Evolutionary conservation across 2,329 filamentous ascomycete genomes (phyloP), one percentile per base, ranked within the genome.

Genomic region (Plenodomus lindquistii): DNA sequence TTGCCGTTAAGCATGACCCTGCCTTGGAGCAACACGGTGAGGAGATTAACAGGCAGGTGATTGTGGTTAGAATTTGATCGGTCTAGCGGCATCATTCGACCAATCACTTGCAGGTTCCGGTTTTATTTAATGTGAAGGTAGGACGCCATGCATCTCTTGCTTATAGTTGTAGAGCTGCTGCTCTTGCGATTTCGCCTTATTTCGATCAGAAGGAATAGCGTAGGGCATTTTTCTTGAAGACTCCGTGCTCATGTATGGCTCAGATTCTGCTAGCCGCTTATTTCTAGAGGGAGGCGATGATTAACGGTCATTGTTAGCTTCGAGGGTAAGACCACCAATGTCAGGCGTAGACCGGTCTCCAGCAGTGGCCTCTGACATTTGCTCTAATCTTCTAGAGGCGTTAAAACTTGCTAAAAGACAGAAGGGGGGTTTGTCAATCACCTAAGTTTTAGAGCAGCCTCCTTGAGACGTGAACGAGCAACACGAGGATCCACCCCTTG

Each of bases 241-340:
- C 4, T 31, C 11, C 11, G 11, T 13, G 11, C 15, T 4, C 27
- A 31, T 31, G 9, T 31, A 13, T 8, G 27, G n/a, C 57, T 70
- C 66, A 1, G 56, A 50, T 2, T 69, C 65, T 20, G 68, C 66
- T 6, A 59, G 62, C 10, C 66, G 55, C 45, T 70, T 70, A 38
- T 54, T 66, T 5, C 58, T 57, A 2, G 55, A 59, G 2, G 48
- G 50, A 13, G 66, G 63, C 4, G 66, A 63, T 1, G 63, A 55
- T 9, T 57, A 57, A 5, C 49, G 55, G 10, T 54, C 42, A 22
- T 51, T 64, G 1, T 17, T 55, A 18, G 59, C 20, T 15, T 62
- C 62, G 20, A 73, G 46, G 7, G 60, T 63, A 9, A 72, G 53
- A 9, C 44, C 48, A 19, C 53, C 64, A 19, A 73, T 54, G 37